Evolutionary conservation across 2,329 filamentous ascomycete species (phyloP), one percentile per base, ranked within the genome.

Genomic region (Pezicula carpinea): DNA sequence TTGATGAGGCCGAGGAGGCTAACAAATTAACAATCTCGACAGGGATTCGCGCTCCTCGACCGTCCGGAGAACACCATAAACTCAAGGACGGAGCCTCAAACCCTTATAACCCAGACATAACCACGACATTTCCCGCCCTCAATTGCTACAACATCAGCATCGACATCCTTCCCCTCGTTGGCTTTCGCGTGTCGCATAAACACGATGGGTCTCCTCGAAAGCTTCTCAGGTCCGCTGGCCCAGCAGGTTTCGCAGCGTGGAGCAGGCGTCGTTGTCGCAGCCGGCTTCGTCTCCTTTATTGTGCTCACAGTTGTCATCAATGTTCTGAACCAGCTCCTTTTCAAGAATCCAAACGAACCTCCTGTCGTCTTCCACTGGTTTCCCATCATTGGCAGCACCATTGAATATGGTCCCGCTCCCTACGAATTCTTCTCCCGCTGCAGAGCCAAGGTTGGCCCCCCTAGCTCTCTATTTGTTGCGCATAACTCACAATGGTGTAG

Each of bases 351-450:
- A 43, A 87, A 90, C 65, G 86, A 90, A 65, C 87, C 87, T 23
- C 87, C 87, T 1, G 59, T 91, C 48, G 86, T 92, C 52, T 92
- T 91, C 67, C 85, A 89, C 67, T 87, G 80, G 79, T 76, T 92
- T 61, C 88, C 87, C 49, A 70, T 95, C 57, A 77, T 99, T 61
- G 92, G 92, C 54, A 96, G 85, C 73, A 96, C 93, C 50, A 75
- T 97, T 60, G 87, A 82, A 38, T 99, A 97, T 71, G 92, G 92
- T 67, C 96, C 96, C 69, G 89, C 97, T 63, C 92, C 92, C 14
- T 91, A 89, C 62, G 76, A 74, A 43, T 97, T 96, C 77, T 96
- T 96, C 73, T 79, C 79, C 57, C 59, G 75, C 59, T 79, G 82
- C 75, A 65, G 83, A 59, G 75, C 79, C 60, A 95, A 95, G 83